phyloP scores from a whole-genome alignment of 371 early-diverging fungal species.

The Coemansia sp. region DNA sequence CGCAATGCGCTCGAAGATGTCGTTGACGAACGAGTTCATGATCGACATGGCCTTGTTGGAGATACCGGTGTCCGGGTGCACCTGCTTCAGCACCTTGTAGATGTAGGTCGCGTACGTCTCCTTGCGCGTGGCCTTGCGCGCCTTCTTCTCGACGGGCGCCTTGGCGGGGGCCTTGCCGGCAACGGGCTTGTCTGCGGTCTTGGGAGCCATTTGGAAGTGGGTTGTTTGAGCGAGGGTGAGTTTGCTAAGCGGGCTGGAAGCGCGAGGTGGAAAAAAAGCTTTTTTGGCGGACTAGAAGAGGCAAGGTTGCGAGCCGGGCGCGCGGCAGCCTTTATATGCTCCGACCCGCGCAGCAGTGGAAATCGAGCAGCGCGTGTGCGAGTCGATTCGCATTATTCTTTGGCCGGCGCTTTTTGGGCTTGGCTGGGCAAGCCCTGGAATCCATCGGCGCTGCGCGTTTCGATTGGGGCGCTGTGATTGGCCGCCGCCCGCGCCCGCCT shows the following conservation, averaged over 20 bases:
- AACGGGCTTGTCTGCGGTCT: conserved; percentile 53
- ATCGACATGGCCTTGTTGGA: conserved; percentile 99
- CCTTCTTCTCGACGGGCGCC: conserved; percentile 55
- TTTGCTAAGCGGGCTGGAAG: background rate
- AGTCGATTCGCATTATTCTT: conserved; percentile 1
- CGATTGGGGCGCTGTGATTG: conserved; percentile 20
- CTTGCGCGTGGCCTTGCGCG: conserved; percentile 64
- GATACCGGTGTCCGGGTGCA: conserved; percentile 97
- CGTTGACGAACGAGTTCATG: conserved; percentile 97
- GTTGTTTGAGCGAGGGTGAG: conserved; percentile 5
- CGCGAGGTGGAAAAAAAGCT: conserved; percentile 6
- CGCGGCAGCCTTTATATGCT: conserved; percentile 9
- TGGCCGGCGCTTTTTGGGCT: conserved; percentile 2
- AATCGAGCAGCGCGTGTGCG: conserved; percentile 6
- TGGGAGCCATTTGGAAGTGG: conserved; percentile 34
- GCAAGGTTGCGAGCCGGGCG: background rate
- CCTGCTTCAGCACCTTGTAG: conserved; percentile 96
- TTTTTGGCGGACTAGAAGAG: no score
- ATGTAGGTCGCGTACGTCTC: conserved; percentile 95
- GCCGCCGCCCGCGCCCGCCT: background rate
- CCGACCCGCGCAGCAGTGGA: background rate
- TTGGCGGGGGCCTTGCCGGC: conserved; percentile 59
- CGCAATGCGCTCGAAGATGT: conserved; percentile 94
- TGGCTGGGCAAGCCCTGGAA: conserved; percentile 3
- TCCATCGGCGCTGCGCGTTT: conserved; percentile 13